Conservation (phyloP, 805 yeast species). For the Starmerella sp. region DNA sequence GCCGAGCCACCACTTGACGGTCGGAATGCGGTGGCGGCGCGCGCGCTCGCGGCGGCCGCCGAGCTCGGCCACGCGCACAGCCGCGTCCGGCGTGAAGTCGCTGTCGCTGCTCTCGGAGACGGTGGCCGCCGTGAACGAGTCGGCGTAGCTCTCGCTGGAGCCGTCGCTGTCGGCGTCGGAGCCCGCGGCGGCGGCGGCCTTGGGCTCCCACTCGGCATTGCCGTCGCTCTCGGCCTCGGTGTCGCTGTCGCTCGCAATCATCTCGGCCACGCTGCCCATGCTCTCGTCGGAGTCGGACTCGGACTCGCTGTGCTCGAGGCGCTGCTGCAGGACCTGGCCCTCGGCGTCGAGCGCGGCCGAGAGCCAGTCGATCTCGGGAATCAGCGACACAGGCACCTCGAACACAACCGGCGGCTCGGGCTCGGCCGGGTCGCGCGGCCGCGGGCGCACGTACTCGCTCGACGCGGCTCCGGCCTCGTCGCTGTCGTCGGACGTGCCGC, state of each 20-base stretch:
- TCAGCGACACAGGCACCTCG: constrained; percentile 10
- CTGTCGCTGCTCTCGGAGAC: constrained; percentile 6
- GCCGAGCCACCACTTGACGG: constrained; percentile 18
- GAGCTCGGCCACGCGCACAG: background rate
- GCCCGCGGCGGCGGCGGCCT: background rate
- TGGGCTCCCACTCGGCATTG: constrained; percentile 2
- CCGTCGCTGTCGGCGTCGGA: background rate
- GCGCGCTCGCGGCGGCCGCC: constrained; percentile 8
- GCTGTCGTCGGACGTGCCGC: background rate
- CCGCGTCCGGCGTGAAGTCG: constrained; percentile 4
- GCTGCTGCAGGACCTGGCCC: constrained; percentile 7
- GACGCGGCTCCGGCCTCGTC: background rate
- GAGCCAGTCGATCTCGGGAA: constrained; percentile 15
- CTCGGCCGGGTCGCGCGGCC: constrained; percentile 16
- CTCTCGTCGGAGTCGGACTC: constrained; percentile 17
- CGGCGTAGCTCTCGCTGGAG: background rate
- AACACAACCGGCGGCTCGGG: constrained; percentile 9
- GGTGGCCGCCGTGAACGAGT: constrained; percentile 7
- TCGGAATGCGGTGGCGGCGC: constrained; percentile 18
- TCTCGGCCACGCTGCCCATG: constrained; percentile 18
- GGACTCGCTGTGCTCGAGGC: constrained; percentile 14
- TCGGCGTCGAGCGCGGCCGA: constrained; percentile 5
- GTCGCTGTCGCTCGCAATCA: constrained; percentile 15
- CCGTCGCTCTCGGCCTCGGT: constrained; percentile 10
- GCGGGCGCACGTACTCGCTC: background rate